These are phyloP conservation scores for Melocanna baccifera DNA, from an alignment of 176 grass and related monocot genomes.

Conservation along the genomic window DNA sequence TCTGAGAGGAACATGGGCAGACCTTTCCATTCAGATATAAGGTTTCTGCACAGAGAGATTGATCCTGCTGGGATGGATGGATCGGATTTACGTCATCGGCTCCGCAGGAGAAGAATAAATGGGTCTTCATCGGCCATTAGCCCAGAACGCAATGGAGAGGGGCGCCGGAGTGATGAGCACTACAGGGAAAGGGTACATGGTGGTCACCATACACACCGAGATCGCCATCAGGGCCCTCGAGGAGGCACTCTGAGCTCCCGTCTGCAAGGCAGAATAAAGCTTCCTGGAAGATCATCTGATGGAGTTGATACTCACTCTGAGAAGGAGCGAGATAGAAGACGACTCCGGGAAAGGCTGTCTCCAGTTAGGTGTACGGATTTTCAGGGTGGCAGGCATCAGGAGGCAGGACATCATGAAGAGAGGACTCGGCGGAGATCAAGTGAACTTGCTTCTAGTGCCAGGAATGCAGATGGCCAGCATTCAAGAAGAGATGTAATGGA, in stretches of 20 bases:
- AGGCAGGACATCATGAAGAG: conserved; percentile 39
- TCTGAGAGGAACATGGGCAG: conserved; percentile 53
- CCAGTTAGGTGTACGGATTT: conserved; percentile 41
- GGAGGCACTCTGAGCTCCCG: conserved; percentile 57
- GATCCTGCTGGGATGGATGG: conserved; percentile 44
- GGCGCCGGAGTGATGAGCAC: conserved; percentile 37
- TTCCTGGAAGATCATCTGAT: conserved; percentile 68
- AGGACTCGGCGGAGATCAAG: conserved; percentile 38
- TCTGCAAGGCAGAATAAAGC: conserved; percentile 80
- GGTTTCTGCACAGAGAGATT: conserved; percentile 38
- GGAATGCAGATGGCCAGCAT: conserved; percentile 35
- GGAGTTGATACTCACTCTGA: conserved; percentile 44
- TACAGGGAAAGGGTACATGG: conserved; percentile 43
- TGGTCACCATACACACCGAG: conserved; percentile 31
- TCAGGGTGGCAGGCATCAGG: conserved; percentile 35
- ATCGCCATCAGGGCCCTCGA: conserved; percentile 32
- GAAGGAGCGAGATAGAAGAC: conserved; percentile 56
- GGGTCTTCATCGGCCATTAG: conserved; percentile 43
- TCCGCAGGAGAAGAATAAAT: conserved; percentile 69
- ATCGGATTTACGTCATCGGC: conserved; percentile 79
- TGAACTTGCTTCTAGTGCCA: conserved; percentile 43
- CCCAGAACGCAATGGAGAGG: conserved; percentile 37
- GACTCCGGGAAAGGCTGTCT: conserved; percentile 48
- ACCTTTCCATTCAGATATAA: conserved; percentile 60
- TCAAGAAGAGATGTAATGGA: conserved; percentile 38